A percentile compares a stretch with the other conserved stretches of the same genome.
Evolutionary conservation across 768 basidiomycete species (phyloP).

Genomic region (Gloeostereum incarnatum): DNA sequence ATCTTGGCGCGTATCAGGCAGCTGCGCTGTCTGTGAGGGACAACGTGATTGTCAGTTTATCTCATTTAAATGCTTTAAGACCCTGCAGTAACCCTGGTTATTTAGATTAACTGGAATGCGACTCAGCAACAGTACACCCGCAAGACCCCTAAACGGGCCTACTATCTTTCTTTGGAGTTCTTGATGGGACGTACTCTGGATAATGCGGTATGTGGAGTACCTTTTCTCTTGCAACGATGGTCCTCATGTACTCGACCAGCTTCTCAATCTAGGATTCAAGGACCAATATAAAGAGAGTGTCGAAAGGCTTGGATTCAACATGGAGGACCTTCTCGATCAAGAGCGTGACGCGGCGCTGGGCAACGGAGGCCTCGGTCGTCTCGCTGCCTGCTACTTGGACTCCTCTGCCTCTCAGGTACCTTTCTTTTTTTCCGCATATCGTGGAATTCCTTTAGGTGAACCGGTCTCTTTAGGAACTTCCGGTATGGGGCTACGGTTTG

Average conservation of each 20-base stretch:
- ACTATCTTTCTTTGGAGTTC: conserved; percentile 95
- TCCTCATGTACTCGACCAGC: conserved; percentile 31
- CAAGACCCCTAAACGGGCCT: conserved; percentile 82
- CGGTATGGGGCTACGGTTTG: conserved; percentile 92
- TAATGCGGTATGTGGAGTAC: conserved; percentile 33
- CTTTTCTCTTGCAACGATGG: conserved; percentile 36
- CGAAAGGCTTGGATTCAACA: conserved; percentile 75
- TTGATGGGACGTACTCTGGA: conserved; percentile 77
- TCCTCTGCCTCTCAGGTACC: conserved; percentile 80
- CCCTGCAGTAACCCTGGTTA: conserved; percentile 2
- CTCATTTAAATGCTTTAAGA: conserved; percentile 3
- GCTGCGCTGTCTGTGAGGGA: conserved; percentile 84
- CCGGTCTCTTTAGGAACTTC: conserved; percentile 48
- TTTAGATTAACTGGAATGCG: conserved; percentile 76
- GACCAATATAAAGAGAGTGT: conserved; percentile 61
- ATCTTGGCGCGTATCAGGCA: conserved; percentile 87
- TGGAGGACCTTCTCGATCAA: conserved; percentile 79
- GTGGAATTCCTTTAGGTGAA: conserved; percentile 32
- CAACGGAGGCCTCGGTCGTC: conserved; percentile 90
- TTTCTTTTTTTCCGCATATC: conserved; percentile 40
- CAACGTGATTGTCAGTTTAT: conserved; percentile 59
- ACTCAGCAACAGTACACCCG: conserved; percentile 72
- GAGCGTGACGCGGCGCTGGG: conserved; percentile 95
- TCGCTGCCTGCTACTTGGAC: conserved; percentile 97
- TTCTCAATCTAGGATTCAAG: conserved; percentile 86